Base-by-base conservation (phyloP, 805 yeast genomes). In the Candida verbasci region DNA sequence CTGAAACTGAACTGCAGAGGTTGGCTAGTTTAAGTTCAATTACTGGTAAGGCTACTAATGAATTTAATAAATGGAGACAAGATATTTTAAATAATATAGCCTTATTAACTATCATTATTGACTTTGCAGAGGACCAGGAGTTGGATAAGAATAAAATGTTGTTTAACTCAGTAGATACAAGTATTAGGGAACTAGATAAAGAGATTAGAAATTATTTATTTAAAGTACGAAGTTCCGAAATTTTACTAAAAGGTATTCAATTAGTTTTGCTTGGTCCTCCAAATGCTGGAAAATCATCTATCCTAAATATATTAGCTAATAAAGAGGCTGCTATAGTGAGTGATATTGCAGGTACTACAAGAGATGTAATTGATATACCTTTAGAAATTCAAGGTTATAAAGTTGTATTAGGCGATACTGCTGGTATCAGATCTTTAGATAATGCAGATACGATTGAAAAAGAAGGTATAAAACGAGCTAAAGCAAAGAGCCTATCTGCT, bases 111-210 rank as follows among this genome's bases (percentile, higher is more conserved):
- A 96, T 97, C 0, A 71, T 89, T 2, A 86, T 93, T 26, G 98
- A 93, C 59, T 93, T 93, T 58, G 91, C 96, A 7, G 97, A 93
- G 39, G 98, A 93, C 49, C 86, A 86, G 40, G 94, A 86, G 43
- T 67, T 86, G 21, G 87, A 80, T 10, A 84, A 82, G 48, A 70
- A 76, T 0, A 71, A 71, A 10, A 55, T 60, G 10, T 63, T 86
- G 11, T 70, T 86, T 39, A 60, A 56, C 5, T 56, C 59, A 0
- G 88, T 85, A 1, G 65, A 63, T 6, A 24, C 17, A 0, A 68
- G 69, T 39, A 64, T 85, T 3, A 39, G 41, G 1, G 12, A 14
- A 1, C 48, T 89, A 9, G 56, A 68, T 12, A 4, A 3, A 0
- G 79, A 81, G 22, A 65, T 88, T 10, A 39, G 49, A 0, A 39